These are phyloP conservation scores for Torulaspora pretoriensis DNA, from an alignment of 1,139 yeast genomes.

Conservation along the genomic window DNA sequence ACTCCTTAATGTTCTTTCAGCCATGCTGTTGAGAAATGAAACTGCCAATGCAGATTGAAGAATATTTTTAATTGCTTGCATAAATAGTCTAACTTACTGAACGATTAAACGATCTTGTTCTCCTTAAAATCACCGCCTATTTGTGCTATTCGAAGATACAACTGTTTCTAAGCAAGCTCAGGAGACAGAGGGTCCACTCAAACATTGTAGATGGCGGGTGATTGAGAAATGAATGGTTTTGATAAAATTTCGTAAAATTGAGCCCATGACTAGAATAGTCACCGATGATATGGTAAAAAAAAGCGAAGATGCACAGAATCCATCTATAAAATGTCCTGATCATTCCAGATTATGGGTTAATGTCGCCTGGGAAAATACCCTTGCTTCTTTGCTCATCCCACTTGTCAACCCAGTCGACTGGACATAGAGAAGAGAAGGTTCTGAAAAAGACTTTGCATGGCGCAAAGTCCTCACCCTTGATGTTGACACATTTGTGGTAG, in stretches of 20 bases:
- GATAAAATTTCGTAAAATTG: neutral
- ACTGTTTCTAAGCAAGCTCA: neutral
- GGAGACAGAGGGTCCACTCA: neutral
- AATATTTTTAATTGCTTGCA: conserved; percentile 4
- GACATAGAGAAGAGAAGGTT: conserved; percentile 89
- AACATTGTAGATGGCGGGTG: neutral
- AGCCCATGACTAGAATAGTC: neutral
- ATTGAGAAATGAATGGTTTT: neutral
- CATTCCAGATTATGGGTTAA: conserved; percentile 35
- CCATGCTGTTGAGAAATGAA: no score
- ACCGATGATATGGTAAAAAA: neutral
- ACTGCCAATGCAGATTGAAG: no score
- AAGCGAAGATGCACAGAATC: neutral
- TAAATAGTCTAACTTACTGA: conserved; percentile 6
- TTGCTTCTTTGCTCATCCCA: conserved; percentile 92
- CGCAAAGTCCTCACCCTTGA: conserved; percentile 97
- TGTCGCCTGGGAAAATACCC: conserved; percentile 67
- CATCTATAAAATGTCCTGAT: neutral
- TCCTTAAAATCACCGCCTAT: neutral
- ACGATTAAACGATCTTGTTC: conserved; percentile 2
- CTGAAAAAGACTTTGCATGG: conserved; percentile 94
- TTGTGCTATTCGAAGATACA: neutral
- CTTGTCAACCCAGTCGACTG: conserved; percentile 84
- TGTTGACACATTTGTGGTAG: conserved; percentile 94
- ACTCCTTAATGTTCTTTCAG: no score